These are phyloP conservation scores for Aureobasidium mangrovei DNA, from an alignment of 2,329 filamentous ascomycete genomes.

Conservation along the genomic window DNA sequence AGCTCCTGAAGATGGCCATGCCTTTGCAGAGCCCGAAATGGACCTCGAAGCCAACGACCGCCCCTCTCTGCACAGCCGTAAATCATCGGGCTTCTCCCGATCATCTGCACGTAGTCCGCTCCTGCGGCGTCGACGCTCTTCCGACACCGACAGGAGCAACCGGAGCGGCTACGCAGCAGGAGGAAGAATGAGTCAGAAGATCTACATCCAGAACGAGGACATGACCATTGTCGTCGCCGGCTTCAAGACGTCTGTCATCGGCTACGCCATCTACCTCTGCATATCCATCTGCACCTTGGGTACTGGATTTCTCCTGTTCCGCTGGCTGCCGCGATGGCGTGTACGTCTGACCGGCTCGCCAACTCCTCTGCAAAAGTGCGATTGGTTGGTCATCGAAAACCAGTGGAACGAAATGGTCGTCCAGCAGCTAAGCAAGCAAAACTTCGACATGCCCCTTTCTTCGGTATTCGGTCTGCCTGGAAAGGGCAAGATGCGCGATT, in stretches of 20 bases:
- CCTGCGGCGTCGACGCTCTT: slow-evolving; percentile 63
- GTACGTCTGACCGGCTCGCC: slow-evolving; percentile 64
- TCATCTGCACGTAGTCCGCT: slow-evolving; percentile 48
- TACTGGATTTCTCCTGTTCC: slow-evolving; percentile 71
- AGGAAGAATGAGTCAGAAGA: slow-evolving; percentile 71
- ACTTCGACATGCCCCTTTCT: slow-evolving; percentile 54
- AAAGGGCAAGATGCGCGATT: slow-evolving; percentile 57
- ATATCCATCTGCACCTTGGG: slow-evolving; percentile 68
- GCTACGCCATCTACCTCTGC: slow-evolving; percentile 58
- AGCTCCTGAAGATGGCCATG: slow-evolving; percentile 30
- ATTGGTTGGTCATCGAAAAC: slow-evolving; percentile 94
- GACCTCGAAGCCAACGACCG: slow-evolving; percentile 34
- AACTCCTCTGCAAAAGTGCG: slow-evolving; percentile 61
- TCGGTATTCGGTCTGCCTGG: slow-evolving; percentile 56
- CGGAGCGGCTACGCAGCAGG: slow-evolving; percentile 52
- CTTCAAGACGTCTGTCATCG: slow-evolving; percentile 67
- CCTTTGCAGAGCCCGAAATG: slow-evolving; percentile 34
- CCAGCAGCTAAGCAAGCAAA: slow-evolving; percentile 54
- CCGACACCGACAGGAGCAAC: slow-evolving; percentile 57
- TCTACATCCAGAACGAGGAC: slow-evolving; percentile 89
- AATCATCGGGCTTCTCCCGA: slow-evolving; percentile 46
- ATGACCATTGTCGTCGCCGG: slow-evolving; percentile 88
- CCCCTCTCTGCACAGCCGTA: slow-evolving; percentile 43
- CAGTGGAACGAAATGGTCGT: slow-evolving; percentile 90
- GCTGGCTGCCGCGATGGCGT: slow-evolving; percentile 86